Evolutionary conservation across 1,139 yeast genomes (phyloP), one percentile per base, ranked within the genome.

Genomic region (Saccharomycopsis hybrid): DNA sequence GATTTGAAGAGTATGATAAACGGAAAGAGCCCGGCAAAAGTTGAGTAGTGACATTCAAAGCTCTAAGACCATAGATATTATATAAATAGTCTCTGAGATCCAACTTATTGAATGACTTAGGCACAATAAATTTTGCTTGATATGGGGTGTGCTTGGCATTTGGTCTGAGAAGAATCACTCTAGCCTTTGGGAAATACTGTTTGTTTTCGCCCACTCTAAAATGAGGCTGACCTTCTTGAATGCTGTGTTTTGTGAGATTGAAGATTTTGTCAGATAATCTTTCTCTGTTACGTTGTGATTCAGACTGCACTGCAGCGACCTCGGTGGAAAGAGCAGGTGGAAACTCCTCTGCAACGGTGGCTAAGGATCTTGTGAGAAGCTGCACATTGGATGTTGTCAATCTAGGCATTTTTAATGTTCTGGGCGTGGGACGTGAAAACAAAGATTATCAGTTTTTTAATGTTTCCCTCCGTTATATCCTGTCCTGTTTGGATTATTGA

Each of bases 101-200:
- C 70, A 89, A 73, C 66, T 88, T 88, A 70, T 90, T 90, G 74
- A 89, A 88, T 54, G 86, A 79, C 62, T 87, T 80, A 28, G 97
- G 97, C 33, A 90, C 97, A 58, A 86, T 78, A 64, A 90, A 90
- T 66, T 88, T 89, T 47, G 97, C 97, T 66, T 89, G 97, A 68
- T 83, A 88, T 48, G 97, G 97, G 0, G 96, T 86, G 67, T 87
- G 95, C 63, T 87, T 87, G 27, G 97, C 96, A 62, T 85, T 85
- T 44, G 96, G 95, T 63, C 95, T 76, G 56, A 90, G 70, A 42
- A 90, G 72, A 49, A 85, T 78, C 41, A 90, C 72, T 57, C 94
- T 74, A 2, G 95, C 96, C 57, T 81, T 80, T 37, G 97, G 97
- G 66, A 90, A 84, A 64, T 78, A 88, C 13, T 85, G 71, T 57